phyloP scores from a whole-genome alignment of 129 eudicot species.

The Dittrichia graveolens region DNA sequence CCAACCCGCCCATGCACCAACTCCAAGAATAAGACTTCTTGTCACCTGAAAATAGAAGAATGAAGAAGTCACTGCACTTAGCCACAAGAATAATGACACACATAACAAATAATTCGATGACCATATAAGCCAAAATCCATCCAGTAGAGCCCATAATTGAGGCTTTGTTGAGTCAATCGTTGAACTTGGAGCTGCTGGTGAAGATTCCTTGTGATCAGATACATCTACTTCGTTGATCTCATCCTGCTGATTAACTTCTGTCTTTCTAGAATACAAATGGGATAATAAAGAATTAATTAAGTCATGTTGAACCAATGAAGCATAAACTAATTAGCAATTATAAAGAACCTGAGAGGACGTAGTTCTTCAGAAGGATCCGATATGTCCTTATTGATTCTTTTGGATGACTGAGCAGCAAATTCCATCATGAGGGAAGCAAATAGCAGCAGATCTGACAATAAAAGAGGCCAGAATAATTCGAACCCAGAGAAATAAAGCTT shows the following conservation, averaged over 20 bases:
- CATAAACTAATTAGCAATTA: slow-evolving; percentile 3
- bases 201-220: slow-evolving; percentile 41
- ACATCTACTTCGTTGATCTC: slow-evolving; percentile 41
- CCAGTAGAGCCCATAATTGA: slow-evolving; percentile 76
- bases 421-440: slow-evolving; percentile 91
- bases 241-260: slow-evolving; percentile 49
- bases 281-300: not conserved
- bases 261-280: slow-evolving; percentile 44
- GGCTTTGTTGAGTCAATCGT: slow-evolving; percentile 49
- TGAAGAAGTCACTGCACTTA: slow-evolving; percentile 86
- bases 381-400: slow-evolving; percentile 62
- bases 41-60: slow-evolving; percentile 95
- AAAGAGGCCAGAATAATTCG: slow-evolving; percentile 18
- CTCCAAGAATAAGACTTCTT: slow-evolving; percentile 3
- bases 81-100: slow-evolving; percentile 83
- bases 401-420: slow-evolving; percentile 91
- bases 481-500: not conserved
- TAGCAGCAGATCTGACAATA: slow-evolving; percentile 71
- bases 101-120: slow-evolving; percentile 75
- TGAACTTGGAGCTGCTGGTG: slow-evolving; percentile 38
- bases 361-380: slow-evolving; percentile 60
- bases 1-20: not conserved
- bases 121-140: slow-evolving; percentile 79
- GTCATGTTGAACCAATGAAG: not conserved
- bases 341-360: slow-evolving; percentile 51